Evolutionary conservation across 805 yeast species (phyloP).

Genomic region (Groenewaldozyma tartarivorans): DNA sequence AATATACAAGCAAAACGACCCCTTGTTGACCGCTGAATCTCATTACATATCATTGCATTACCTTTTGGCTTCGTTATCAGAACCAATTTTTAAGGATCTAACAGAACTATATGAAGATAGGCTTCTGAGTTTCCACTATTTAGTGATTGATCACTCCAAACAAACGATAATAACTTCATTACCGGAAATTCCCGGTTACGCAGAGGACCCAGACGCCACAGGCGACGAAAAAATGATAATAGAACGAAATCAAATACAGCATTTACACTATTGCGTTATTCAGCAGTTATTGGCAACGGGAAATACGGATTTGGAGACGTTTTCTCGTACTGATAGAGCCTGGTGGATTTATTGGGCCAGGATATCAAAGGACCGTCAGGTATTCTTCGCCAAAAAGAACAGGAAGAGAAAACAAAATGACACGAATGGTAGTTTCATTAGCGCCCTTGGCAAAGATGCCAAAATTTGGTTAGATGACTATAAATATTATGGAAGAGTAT

Average conservation of each 20-base stretch:
- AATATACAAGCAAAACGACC: constrained; percentile 8
- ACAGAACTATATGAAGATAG: background rate
- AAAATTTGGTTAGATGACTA: constrained; percentile 21
- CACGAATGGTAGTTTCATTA: constrained; percentile 14
- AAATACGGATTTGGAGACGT: constrained; percentile 14
- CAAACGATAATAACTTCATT: constrained; percentile 16
- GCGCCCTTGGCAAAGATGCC: constrained; percentile 21
- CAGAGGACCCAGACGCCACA: constrained; percentile 5
- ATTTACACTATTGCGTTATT: constrained; percentile 14
- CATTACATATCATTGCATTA: constrained; percentile 16
- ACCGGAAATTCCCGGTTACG: constrained; percentile 14
- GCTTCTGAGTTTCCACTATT: constrained; percentile 15
- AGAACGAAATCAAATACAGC: constrained; percentile 13
- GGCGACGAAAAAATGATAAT: constrained; percentile 8
- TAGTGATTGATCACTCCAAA: constrained; percentile 11
- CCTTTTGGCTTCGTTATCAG: constrained; percentile 19
- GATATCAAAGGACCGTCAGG: constrained; percentile 14
- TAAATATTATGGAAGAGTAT: constrained; percentile 14
- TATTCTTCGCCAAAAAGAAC: constrained; percentile 20
- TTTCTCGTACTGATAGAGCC: constrained; percentile 15
- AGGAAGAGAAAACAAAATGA: constrained; percentile 4
- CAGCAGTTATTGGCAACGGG: constrained; percentile 6
- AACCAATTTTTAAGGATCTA: constrained; percentile 18
- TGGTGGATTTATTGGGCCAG: constrained; percentile 24
- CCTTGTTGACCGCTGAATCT: constrained; percentile 1